Base-by-base conservation (phyloP, 768 basidiomycete genomes). In the Heimioporus sp. region DNA sequence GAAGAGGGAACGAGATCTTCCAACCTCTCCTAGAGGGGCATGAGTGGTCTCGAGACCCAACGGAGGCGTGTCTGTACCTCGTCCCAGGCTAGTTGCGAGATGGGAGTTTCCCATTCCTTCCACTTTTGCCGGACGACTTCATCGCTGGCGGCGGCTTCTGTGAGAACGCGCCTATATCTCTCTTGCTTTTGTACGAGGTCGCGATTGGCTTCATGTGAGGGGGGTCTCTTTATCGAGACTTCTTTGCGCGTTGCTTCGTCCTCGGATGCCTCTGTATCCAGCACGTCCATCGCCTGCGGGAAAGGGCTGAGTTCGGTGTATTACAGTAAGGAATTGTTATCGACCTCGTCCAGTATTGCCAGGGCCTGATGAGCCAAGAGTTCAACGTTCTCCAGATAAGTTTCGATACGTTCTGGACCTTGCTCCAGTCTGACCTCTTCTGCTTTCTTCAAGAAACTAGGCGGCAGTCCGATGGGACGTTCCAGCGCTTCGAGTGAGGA, bases 241-340 rank as follows among this genome's bases (percentile, higher is more conserved):
- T 79, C 78, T 55, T 78, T 77, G 15, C 86, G 81, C 30, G 81
- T 73, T 11, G 80, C 76, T 65, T 92, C 90, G 58, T 93, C 90
- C 63, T 92, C 89, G 13, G 87, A 87, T 15, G 88, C 89, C 69
- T 97, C 95, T 40, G 81, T 83, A 59, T 96, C 93, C n/a, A 99
- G 72, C 19, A 95, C 82, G 60, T 93, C 92, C 74, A 93, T 79
- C 0, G 92, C 84, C 94, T 97, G 56, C 24, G 1, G 24, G 24
- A 28, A 28, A 28, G 24, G 5, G 24, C 24, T 28, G 24, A 28
- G 24, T 28, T 28, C 24, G 7, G 7, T 28, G 24, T 28, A 28
- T 28, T 7, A 28, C 24, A 28, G 24, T 5, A 21, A 2, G 11
- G 20, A 49, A 6, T 5, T 24, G 34, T 42, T 74, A 41, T 60